Percentiles rank a stretch among this genome's conserved stretches.
phyloP scores from a whole-genome alignment of 2,329 filamentous ascomycete species.

The Ophiostoma quercus region DNA sequence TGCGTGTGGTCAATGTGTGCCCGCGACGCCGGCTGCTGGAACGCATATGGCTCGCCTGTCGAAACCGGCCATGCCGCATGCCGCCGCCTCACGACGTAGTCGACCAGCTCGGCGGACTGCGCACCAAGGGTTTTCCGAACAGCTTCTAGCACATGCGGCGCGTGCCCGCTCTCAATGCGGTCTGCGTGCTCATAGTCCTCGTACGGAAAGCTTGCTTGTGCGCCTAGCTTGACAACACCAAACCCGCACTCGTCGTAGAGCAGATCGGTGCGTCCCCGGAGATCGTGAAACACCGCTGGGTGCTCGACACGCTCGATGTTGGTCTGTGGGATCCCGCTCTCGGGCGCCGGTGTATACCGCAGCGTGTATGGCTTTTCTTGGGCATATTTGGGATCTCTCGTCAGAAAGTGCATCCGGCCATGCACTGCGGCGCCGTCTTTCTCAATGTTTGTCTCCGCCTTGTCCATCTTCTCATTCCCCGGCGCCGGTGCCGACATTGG shows the following conservation, averaged over 20 bases:
- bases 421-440: slow-evolving; percentile 14
- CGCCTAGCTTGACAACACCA: background rate
- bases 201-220: background rate
- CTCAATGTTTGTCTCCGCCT: background rate
- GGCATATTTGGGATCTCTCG: slow-evolving; percentile 24
- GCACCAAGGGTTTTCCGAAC: slow-evolving; percentile 22
- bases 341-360: slow-evolving; percentile 24
- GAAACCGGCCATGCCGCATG: slow-evolving; percentile 26
- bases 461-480: background rate
- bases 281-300: slow-evolving; percentile 18
- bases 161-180: background rate
- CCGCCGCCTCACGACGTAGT: slow-evolving; percentile 27
- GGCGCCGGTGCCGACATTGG: background rate
- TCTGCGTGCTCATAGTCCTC: background rate
- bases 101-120: slow-evolving; percentile 26
- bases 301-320: slow-evolving; percentile 26
- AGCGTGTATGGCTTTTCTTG: slow-evolving; percentile 27
- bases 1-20: slow-evolving; percentile 32
- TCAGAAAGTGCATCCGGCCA: slow-evolving; percentile 25
- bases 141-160: background rate
- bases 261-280: slow-evolving; percentile 21
- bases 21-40: slow-evolving; percentile 26
- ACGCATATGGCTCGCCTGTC: slow-evolving; percentile 24
- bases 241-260: slow-evolving; percentile 25
- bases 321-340: slow-evolving; percentile 24